These are phyloP conservation scores for Claviceps sp. DNA, from an alignment of 2,329 filamentous ascomycete genomes.

Conservation along the genomic window DNA sequence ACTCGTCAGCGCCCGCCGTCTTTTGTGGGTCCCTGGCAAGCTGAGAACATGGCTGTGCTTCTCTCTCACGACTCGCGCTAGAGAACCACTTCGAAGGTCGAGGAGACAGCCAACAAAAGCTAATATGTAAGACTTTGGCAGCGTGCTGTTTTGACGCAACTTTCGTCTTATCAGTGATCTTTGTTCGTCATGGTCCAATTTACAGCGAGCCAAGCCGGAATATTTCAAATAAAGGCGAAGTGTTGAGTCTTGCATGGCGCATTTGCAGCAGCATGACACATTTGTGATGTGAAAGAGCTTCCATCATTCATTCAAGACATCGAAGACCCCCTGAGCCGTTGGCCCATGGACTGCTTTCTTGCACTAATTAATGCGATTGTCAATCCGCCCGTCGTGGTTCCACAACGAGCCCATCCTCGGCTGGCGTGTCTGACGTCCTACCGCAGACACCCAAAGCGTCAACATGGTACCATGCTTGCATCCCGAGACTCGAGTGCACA, in stretches of 20 bases:
- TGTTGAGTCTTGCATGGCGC: neutral
- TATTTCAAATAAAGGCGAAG: neutral
- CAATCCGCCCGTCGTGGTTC: neutral
- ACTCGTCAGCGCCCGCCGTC: neutral
- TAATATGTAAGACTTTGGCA: neutral
- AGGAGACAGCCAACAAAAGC: neutral
- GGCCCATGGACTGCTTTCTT: neutral
- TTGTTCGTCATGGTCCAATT: neutral
- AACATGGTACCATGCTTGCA: neutral
- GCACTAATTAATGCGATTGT: neutral
- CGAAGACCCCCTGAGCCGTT: neutral
- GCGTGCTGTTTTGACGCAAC: neutral
- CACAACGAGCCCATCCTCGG: constrained; percentile 1
- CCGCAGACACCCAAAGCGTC: neutral
- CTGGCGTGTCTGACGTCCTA: constrained; percentile 1
- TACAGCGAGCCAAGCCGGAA: neutral
- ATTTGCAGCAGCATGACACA: constrained; percentile 1
- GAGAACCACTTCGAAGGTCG: neutral
- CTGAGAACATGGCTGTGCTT: neutral
- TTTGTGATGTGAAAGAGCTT: neutral
- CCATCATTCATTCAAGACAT: neutral
- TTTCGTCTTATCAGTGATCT: neutral
- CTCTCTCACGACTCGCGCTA: constrained; percentile 1
- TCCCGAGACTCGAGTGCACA: neutral
- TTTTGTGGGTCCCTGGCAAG: neutral